phyloP scores from a whole-genome alignment of 352 stramenopile genomes.

The Globisporangium spinosum region DNA sequence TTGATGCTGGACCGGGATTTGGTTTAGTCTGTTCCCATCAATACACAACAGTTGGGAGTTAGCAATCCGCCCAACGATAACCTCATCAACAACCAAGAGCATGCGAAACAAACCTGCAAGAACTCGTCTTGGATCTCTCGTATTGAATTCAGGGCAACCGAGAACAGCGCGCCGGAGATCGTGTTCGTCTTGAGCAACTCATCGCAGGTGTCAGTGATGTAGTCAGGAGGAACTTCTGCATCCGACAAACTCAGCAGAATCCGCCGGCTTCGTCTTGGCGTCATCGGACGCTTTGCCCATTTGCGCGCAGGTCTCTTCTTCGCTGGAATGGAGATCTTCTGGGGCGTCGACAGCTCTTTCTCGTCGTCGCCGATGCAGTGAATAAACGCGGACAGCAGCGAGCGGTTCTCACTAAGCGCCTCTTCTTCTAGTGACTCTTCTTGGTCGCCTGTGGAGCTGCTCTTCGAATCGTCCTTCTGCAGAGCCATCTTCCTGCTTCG shows the following conservation, averaged over 20 bases:
- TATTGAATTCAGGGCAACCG: constrained; percentile 34
- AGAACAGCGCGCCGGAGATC: constrained; percentile 43
- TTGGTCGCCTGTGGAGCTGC: not conserved
- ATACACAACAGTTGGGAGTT: not conserved
- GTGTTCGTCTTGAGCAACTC: constrained; percentile 33
- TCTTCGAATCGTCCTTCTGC: not conserved
- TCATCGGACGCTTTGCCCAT: not conserved
- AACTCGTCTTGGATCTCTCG: constrained; percentile 18
- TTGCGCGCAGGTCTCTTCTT: constrained; percentile 9
- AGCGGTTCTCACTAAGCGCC: constrained; percentile 1
- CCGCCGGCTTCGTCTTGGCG: constrained; percentile 1
- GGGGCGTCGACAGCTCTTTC: constrained; percentile 9
- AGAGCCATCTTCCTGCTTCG: not conserved
- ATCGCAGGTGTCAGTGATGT: constrained; percentile 31
- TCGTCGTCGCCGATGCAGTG: constrained; percentile 6
- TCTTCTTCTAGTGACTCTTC: not conserved
- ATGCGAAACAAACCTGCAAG: constrained; percentile 5
- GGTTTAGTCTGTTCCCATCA: not conserved
- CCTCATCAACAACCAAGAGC: not conserved
- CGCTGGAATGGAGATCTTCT: constrained; percentile 13
- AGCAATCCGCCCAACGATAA: not conserved
- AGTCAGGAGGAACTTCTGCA: constrained; percentile 10
- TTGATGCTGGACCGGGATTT: not conserved
- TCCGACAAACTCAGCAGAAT: constrained; percentile 2
- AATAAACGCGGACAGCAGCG: constrained; percentile 12